A percentile compares a stretch with the other conserved stretches of the same genome.
Evolutionary conservation across 2,329 filamentous ascomycete genomes (phyloP).

Genomic region (Xylaria sp.): DNA sequence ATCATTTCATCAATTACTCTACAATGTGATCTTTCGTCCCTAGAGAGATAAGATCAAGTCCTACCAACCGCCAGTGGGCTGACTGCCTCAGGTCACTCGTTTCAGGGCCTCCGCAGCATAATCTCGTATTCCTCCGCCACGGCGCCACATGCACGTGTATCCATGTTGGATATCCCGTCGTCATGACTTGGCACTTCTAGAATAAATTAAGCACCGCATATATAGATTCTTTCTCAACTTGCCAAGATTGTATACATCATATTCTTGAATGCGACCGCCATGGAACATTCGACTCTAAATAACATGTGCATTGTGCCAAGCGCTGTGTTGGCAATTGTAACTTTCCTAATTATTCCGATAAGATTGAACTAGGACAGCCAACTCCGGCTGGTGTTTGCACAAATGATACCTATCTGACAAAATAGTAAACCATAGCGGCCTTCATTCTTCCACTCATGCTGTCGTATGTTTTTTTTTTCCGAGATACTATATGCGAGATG

Average conservation of each 20-base stretch:
- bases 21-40: background rate
- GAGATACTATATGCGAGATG: background rate
- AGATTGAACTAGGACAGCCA: too few relatives aligned
- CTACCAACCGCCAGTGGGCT: background rate
- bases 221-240: background rate
- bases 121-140: constrained; percentile 1
- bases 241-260: background rate
- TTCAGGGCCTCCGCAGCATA: background rate
- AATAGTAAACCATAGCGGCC: background rate
- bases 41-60: background rate
- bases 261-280: background rate
- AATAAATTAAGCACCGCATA: background rate
- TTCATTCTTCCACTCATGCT: background rate
- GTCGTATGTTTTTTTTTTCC: background rate
- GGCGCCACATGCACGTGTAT: background rate
- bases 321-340: too few relatives aligned
- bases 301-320: too few relatives aligned
- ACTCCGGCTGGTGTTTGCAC: background rate
- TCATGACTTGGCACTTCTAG: background rate
- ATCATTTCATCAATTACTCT: background rate
- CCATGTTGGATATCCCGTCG: background rate
- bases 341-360: too few relatives aligned
- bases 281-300: background rate
- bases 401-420: background rate
- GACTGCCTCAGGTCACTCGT: background rate